Percentiles rank a stretch among this genome's conserved stretches.
Conservation (phyloP, 2,329 filamentous ascomycete species). For the Chaetomium sp. region DNA sequence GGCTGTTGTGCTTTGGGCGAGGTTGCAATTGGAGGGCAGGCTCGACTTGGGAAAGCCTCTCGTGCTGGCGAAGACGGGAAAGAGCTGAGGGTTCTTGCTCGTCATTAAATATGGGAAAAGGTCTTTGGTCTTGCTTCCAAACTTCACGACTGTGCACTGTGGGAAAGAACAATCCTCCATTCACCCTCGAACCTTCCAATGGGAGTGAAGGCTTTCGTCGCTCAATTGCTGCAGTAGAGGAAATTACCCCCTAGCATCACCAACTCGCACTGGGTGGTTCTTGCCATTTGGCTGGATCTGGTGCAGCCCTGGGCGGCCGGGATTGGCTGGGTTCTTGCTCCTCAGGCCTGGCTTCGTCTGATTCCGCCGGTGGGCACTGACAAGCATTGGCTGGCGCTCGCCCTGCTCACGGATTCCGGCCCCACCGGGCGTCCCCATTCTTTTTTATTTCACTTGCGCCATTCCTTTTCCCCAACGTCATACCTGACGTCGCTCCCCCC, state of each 20-base stretch:
- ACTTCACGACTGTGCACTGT: too few relatives aligned
- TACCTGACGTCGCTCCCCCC: constrained; percentile 28
- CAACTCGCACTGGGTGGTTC: neutral
- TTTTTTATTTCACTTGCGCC: constrained; percentile 26
- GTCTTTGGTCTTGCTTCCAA: neutral
- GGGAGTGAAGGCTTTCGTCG: neutral
- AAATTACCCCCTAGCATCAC: neutral
- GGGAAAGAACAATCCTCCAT: too few relatives aligned
- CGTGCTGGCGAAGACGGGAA: too few relatives aligned
- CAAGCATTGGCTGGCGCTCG: neutral
- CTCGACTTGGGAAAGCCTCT: too few relatives aligned
- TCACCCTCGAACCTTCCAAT: too few relatives aligned
- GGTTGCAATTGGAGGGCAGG: too few relatives aligned
- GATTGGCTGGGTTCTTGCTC: constrained; percentile 2
- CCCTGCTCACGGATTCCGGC: constrained; percentile 8
- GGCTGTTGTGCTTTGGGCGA: too few relatives aligned
- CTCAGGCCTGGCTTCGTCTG: neutral
- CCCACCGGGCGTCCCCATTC: constrained; percentile 20
- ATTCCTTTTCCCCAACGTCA: constrained; percentile 27
- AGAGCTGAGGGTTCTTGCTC: too few relatives aligned
- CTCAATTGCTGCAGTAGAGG: neutral
- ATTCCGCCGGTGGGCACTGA: neutral
- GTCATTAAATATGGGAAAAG: neutral
- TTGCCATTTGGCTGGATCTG: constrained; percentile 4
- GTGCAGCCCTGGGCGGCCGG: neutral